Evolutionary conservation across 176 grass and related monocot genomes (phyloP), one percentile per base, ranked within the genome.

Genomic region (Alloteropsis semialata): DNA sequence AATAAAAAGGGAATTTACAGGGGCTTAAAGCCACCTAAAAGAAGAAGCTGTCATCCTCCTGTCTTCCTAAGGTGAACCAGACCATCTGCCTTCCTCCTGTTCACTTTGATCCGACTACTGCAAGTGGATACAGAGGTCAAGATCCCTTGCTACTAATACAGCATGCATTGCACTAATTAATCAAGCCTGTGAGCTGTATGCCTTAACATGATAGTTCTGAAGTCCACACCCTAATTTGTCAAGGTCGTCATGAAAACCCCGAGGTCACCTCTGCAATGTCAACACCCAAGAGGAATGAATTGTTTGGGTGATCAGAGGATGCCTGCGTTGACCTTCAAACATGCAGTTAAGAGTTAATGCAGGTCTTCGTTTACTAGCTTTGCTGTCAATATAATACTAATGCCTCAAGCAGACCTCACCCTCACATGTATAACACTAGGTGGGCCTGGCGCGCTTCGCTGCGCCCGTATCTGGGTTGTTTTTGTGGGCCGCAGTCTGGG

Each of bases 181-280:
- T 54, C 21, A 8, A 22, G 9, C 56, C 5, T 28, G 9, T 28
- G 3, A 59, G 56, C 0, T 59, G 24, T 5, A n/a, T 14, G 5
- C 9, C 22, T 22, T 54, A 54, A 21, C 19, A 8, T 21, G 19
- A 54, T 21, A 36, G 24, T 29, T 30, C 16, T 71, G 15, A 46
- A 37, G 68, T 71, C 68, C 42, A 71, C 30, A 19, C 5, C 16
- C 6, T 14, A 34, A 19, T 25, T 25, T 43, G 65, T 69, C 65
- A 43, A 42, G n/a, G 65, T 69, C 9, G 15, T 43, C 18, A 16
- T 5, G 34, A 76, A 76, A 72, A 76, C 15, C 15, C 19, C 74
- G 54, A 76, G 22, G 74, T 76, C 54, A 1, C 74, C 53, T 58
- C 74, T 76, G 36, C 74, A 42, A 76, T 16, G 36, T 76, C 33